Evolutionary conservation across 345 rosid genomes (phyloP).

Genomic region (Gossypium turneri): DNA sequence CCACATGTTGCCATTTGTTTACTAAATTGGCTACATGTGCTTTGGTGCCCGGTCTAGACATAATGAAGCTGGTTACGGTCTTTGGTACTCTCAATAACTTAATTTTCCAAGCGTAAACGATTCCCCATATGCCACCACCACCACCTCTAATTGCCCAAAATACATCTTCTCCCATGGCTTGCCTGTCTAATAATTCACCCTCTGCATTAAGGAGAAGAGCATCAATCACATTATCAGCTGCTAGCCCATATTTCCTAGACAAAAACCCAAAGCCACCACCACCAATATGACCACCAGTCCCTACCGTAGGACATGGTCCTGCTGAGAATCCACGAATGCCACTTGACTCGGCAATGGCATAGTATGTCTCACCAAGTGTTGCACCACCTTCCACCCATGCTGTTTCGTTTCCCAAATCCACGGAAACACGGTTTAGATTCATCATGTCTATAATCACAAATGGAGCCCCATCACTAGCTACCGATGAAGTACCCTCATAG

Average conservation of each 20-base stretch:
- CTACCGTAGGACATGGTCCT: conserved; percentile 50
- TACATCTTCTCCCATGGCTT: conserved; percentile 55
- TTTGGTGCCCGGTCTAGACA: conserved; percentile 29
- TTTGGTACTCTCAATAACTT: conserved; percentile 33
- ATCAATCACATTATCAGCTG: conserved; percentile 51
- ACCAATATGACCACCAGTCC: conserved; percentile 45
- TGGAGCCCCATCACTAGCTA: conserved; percentile 31
- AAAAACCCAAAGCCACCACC: conserved; percentile 48
- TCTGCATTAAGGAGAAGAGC: conserved; percentile 39
- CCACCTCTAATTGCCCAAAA: conserved; percentile 69
- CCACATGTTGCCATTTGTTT: conserved; percentile 44
- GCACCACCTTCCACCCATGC: conserved; percentile 64
- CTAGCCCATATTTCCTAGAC: conserved; percentile 50
- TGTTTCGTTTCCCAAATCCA: conserved; percentile 28
- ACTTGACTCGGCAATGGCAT: conserved; percentile 36
- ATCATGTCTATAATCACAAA: conserved; percentile 46
- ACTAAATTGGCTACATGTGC: conserved; percentile 25
- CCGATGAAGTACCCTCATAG: conserved; percentile 52
- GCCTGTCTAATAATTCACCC: conserved; percentile 33
- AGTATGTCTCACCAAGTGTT: conserved; percentile 47
- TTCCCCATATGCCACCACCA: conserved; percentile 53
- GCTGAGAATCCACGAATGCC: conserved; percentile 45
- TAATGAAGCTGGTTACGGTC: conserved; percentile 36
- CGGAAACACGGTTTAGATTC: conserved; percentile 33
- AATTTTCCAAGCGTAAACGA: conserved; percentile 50